Percentiles rank a stretch among this genome's conserved stretches.
Evolutionary conservation across 805 yeast genomes (phyloP).

Genomic region (Candida saitoana): DNA sequence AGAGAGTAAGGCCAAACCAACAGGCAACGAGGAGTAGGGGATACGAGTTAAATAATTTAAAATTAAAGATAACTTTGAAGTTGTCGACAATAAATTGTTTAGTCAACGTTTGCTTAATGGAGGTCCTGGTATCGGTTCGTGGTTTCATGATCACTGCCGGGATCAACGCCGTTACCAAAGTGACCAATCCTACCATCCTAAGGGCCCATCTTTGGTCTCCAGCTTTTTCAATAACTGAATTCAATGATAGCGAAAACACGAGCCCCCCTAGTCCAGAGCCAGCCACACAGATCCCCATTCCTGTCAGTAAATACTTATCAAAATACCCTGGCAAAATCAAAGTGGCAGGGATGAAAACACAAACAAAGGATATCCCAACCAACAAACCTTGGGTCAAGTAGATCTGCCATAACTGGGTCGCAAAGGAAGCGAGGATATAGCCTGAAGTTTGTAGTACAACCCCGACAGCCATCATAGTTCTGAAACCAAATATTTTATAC

Average conservation of each 20-base stretch:
- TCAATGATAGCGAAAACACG: constrained; percentile 39
- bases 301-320: constrained; percentile 35
- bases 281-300: constrained; percentile 39
- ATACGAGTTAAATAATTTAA: constrained; percentile 18
- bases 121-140: constrained; percentile 22
- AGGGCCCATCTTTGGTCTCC: constrained; percentile 40
- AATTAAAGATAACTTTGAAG: constrained; percentile 29
- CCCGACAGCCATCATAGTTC: constrained; percentile 42
- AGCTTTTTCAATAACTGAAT: constrained; percentile 29
- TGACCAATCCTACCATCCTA: constrained; percentile 30
- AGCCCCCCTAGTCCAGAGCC: constrained; percentile 49
- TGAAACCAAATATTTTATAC: constrained; percentile 46
- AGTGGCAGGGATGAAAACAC: constrained; percentile 37
- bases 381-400: constrained; percentile 47
- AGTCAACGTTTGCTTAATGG: constrained; percentile 13
- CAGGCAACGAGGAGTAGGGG: constrained; percentile 18
- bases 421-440: constrained; percentile 44
- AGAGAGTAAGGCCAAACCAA: constrained; percentile 29
- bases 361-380: constrained; percentile 41
- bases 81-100: constrained; percentile 14
- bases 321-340: constrained; percentile 45
- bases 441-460: constrained; percentile 39
- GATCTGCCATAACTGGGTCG: constrained; percentile 44
- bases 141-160: constrained; percentile 42
- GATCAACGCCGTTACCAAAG: constrained; percentile 24